phyloP scores from a whole-genome alignment of 2,329 filamentous ascomycete genomes.

The Microdochium paspali region DNA sequence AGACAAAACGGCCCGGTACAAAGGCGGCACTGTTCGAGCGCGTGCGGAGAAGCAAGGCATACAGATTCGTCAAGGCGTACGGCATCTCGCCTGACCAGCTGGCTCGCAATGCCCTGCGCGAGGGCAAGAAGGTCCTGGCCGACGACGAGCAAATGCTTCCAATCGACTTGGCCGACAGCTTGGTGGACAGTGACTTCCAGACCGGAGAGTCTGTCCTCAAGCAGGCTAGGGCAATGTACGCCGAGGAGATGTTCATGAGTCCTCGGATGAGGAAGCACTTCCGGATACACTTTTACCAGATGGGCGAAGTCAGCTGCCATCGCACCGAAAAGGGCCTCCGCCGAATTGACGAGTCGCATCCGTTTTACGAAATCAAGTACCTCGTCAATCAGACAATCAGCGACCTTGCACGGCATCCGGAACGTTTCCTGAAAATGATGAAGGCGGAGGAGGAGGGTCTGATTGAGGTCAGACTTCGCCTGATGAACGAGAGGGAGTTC shows the following conservation, averaged over 20 bases:
- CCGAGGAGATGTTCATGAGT: slow-evolving; percentile 81
- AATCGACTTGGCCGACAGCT: slow-evolving; percentile 75
- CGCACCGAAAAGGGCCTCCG: slow-evolving; percentile 91
- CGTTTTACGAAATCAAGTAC: slow-evolving; percentile 98
- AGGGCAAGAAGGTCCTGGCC: slow-evolving; percentile 69
- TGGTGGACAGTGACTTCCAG: slow-evolving; percentile 63
- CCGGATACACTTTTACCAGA: slow-evolving; percentile 72
- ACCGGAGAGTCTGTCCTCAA: slow-evolving; percentile 68
- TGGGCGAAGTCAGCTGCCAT: slow-evolving; percentile 75
- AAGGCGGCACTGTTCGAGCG: slow-evolving; percentile 76
- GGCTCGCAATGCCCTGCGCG: slow-evolving; percentile 73
- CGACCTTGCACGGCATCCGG: slow-evolving; percentile 73
- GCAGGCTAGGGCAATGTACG: slow-evolving; percentile 78
- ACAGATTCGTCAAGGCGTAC: slow-evolving; percentile 77
- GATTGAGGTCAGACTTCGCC: slow-evolving; percentile 71
- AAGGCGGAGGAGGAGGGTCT: slow-evolving; percentile 92
- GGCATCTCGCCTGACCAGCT: slow-evolving; percentile 85
- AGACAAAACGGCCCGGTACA: slow-evolving; percentile 72
- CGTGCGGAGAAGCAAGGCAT: slow-evolving; percentile 70
- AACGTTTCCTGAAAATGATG: slow-evolving; percentile 93
- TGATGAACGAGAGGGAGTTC: slow-evolving; percentile 70
- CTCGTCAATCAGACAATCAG: slow-evolving; percentile 78
- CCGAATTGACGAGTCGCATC: slow-evolving; percentile 89
- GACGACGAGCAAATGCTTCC: slow-evolving; percentile 77
- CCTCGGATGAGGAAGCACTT: slow-evolving; percentile 86